Evolutionary conservation across 129 eudicot genomes (phyloP).

Genomic region (Escallonia rubra): DNA sequence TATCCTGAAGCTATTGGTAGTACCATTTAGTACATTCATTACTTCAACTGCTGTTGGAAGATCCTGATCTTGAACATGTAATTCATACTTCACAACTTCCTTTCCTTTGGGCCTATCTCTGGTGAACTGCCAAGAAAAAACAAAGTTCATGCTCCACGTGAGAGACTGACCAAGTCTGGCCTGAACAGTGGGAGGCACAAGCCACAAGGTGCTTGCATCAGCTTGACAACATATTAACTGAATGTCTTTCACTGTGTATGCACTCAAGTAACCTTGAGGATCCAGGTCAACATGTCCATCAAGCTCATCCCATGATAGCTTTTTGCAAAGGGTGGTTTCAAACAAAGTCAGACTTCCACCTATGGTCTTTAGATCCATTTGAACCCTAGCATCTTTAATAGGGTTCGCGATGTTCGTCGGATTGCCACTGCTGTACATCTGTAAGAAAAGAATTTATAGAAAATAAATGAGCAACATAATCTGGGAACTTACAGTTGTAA

Average conservation of each 20-base stretch:
- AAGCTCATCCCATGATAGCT: constrained; percentile 32
- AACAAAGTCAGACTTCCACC: constrained; percentile 39
- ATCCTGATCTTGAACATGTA: constrained; percentile 28
- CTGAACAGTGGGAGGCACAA: constrained; percentile 40
- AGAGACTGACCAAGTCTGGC: constrained; percentile 30
- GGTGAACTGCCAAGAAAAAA: constrained; percentile 37
- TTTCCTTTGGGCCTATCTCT: constrained; percentile 50
- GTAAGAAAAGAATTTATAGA: constrained; percentile 8
- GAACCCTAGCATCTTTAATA: constrained; percentile 50
- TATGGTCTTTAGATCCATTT: constrained; percentile 34
- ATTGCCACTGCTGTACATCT: constrained; percentile 64
- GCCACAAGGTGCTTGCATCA: constrained; percentile 48
- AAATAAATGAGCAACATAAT: no score
- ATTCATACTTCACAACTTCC: constrained; percentile 45
- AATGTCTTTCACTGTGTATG: constrained; percentile 39
- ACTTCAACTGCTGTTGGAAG: constrained; percentile 37
- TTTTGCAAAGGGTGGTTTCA: constrained; percentile 47
- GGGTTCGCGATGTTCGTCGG: constrained; percentile 60
- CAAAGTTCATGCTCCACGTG: constrained; percentile 27
- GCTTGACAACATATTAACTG: constrained; percentile 57
- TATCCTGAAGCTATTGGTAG: constrained; percentile 28
- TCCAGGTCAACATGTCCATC: constrained; percentile 31
- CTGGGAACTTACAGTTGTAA: not conserved
- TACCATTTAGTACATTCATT: constrained; percentile 38
- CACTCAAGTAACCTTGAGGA: constrained; percentile 37